A percentile compares a stretch with the other conserved stretches of the same genome.
phyloP scores from a whole-genome alignment of 768 basidiomycete genomes.

The Imleria badia region DNA sequence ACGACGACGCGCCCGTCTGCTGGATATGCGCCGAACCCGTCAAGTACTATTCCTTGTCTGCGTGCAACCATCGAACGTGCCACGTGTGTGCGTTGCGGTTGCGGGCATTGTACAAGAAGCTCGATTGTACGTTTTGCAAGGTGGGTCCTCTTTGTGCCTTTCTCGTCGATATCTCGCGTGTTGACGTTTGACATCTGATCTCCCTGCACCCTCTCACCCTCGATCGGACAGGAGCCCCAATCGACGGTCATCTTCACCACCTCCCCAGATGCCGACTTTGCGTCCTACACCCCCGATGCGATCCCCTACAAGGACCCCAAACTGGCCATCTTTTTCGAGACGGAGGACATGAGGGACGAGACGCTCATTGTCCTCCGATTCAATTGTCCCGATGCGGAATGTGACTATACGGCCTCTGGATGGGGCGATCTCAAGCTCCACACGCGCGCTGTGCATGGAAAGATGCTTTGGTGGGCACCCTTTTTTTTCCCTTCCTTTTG shows the following conservation, averaged over 20 bases:
- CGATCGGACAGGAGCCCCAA: slow-evolving; percentile 60
- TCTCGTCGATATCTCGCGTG: not conserved
- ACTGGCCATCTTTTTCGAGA: slow-evolving; percentile 84
- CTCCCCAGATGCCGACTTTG: slow-evolving; percentile 60
- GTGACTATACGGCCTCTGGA: slow-evolving; percentile 79
- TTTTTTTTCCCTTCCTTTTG: too few species aligned
- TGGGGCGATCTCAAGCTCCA: slow-evolving; percentile 93
- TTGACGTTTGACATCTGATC: not conserved
- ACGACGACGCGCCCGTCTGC: slow-evolving; percentile 48
- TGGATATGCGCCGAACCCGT: slow-evolving; percentile 96
- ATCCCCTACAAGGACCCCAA: slow-evolving; percentile 70
- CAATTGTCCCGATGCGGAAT: slow-evolving; percentile 87
- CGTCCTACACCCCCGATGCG: slow-evolving; percentile 52
- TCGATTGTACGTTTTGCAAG: slow-evolving; percentile 96
- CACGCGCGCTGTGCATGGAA: slow-evolving; percentile 69
- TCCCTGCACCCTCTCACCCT: not conserved
- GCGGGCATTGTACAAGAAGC: slow-evolving; percentile 90
- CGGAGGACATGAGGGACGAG: slow-evolving; percentile 92
- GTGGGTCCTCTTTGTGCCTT: slow-evolving; percentile 38
- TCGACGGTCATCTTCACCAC: slow-evolving; percentile 70
- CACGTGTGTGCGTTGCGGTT: slow-evolving; percentile 90
- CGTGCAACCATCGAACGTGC: slow-evolving; percentile 94
- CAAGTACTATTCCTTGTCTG: slow-evolving; percentile 84
- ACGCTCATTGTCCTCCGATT: slow-evolving; percentile 87
- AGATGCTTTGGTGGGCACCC: slow-evolving; percentile 68